These are phyloP conservation scores for Phytophthora multivora DNA, from an alignment of 352 stramenopile species.

Conservation along the genomic window DNA sequence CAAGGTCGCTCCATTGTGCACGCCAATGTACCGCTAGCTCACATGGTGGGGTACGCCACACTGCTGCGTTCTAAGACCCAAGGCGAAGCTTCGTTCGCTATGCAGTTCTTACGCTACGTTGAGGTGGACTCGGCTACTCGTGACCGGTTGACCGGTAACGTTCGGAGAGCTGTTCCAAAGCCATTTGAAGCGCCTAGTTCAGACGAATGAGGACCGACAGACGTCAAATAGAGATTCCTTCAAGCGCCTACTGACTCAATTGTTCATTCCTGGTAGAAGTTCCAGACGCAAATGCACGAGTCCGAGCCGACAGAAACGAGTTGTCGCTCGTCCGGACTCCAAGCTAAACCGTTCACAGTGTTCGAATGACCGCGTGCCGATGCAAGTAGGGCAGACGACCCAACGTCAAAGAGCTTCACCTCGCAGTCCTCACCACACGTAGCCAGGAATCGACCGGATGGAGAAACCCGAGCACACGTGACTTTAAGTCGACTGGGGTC, in stretches of 20 bases:
- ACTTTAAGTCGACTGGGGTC: constrained; percentile 53
- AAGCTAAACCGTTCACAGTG: constrained; percentile 73
- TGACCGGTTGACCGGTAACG: constrained; percentile 46
- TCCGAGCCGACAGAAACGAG: constrained; percentile 90
- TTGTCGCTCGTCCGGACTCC: constrained; percentile 92
- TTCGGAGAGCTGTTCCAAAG: constrained; percentile 17
- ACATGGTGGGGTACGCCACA: constrained; percentile 86
- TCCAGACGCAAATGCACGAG: constrained; percentile 92
- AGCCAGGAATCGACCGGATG: constrained; percentile 78
- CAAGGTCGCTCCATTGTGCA: constrained; percentile 63
- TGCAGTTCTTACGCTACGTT: constrained; percentile 76
- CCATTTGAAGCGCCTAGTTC: constrained; percentile 5
- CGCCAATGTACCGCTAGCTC: constrained; percentile 64
- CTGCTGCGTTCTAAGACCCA: constrained; percentile 79
- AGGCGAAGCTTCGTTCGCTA: constrained; percentile 79
- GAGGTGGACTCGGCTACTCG: constrained; percentile 58
- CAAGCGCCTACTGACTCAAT: too few relatives aligned
- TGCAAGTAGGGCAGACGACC: constrained; percentile 46
- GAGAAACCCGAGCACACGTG: constrained; percentile 54
- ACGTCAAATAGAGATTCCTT: constrained; percentile 20
- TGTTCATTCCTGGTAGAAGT: constrained; percentile 70
- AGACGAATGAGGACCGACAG: constrained; percentile 6
- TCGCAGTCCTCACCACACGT: constrained; percentile 81
- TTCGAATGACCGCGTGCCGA: constrained; percentile 70
- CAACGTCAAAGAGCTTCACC: constrained; percentile 82